Evolutionary conservation across 805 yeast species (phyloP).

Genomic region (Barnettozyma sp.): DNA sequence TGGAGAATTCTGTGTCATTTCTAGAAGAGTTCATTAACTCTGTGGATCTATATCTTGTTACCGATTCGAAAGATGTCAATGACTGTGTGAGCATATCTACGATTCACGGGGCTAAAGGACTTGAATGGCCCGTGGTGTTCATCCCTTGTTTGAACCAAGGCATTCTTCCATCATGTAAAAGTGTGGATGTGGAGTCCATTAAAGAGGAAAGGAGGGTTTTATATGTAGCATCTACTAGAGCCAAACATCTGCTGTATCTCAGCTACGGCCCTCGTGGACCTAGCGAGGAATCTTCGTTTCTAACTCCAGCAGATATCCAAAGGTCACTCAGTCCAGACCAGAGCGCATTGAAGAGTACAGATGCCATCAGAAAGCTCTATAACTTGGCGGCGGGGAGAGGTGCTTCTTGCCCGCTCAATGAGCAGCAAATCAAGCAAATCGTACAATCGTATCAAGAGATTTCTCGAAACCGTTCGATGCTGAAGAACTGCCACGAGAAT

Average conservation of each 20-base stretch:
- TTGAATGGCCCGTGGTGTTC: constrained; percentile 93
- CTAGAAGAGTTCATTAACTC: constrained; percentile 31
- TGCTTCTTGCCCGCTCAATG: too few species aligned
- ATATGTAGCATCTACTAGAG: constrained; percentile 86
- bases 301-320: too few species aligned
- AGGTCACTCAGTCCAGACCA: too few species aligned
- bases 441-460: too few species aligned
- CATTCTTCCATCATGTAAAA: constrained; percentile 47
- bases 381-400: too few species aligned
- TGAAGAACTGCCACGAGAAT: too few species aligned
- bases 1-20: too few species aligned
- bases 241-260: constrained; percentile 50
- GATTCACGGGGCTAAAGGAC: constrained; percentile 87
- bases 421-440: too few species aligned
- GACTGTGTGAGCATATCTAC: constrained; percentile 59
- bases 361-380: constrained; percentile 7
- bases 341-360: constrained; percentile 1
- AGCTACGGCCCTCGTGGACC: constrained; percentile 13
- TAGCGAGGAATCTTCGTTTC: constrained; percentile 7
- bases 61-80: constrained; percentile 22
- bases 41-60: constrained; percentile 28
- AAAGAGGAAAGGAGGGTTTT: constrained; percentile 81
- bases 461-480: too few species aligned
- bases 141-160: constrained; percentile 68
- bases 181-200: constrained; percentile 27